Percentiles rank a stretch among this genome's conserved stretches.
phyloP scores from a whole-genome alignment of 2,329 filamentous ascomycete species.

The Ilyonectria mors-panacis region DNA sequence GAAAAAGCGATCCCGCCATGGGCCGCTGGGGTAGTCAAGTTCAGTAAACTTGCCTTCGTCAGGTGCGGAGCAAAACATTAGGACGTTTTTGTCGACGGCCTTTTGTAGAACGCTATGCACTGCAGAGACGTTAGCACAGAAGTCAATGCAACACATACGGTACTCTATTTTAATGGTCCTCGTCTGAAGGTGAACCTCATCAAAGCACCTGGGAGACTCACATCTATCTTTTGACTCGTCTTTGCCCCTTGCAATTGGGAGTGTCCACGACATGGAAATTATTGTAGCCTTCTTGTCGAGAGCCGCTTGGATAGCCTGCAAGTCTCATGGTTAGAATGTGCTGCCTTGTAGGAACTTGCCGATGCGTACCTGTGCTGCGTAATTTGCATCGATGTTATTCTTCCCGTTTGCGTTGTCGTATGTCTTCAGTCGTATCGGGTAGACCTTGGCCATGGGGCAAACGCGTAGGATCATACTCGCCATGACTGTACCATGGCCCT shows the following conservation, averaged over 20 bases:
- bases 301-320: constrained; percentile 27
- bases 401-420: constrained; percentile 11
- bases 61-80: constrained; percentile 30
- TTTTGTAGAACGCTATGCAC: constrained; percentile 1
- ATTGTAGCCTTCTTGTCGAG: constrained; percentile 28
- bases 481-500: constrained; percentile 44
- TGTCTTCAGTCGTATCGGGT: constrained; percentile 42
- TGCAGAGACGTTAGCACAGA: too few relatives aligned
- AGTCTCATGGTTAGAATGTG: too few relatives aligned
- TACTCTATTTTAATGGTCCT: too few relatives aligned
- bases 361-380: constrained; percentile 20
- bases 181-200: too few relatives aligned
- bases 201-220: too few relatives aligned
- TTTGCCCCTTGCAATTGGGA: constrained; percentile 4
- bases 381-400: constrained; percentile 11
- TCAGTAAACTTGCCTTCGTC: constrained; percentile 4
- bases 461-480: constrained; percentile 43
- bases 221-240: constrained; percentile 3
- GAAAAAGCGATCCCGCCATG: constrained; percentile 6
- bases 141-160: too few relatives aligned
- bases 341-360: not conserved
- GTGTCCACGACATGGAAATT: constrained; percentile 37
- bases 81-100: constrained; percentile 17
- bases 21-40: constrained; percentile 19
- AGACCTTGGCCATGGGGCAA: constrained; percentile 46